Conservation (phyloP, 2,329 filamentous ascomycete genomes). For the Aspergillus sp. region DNA sequence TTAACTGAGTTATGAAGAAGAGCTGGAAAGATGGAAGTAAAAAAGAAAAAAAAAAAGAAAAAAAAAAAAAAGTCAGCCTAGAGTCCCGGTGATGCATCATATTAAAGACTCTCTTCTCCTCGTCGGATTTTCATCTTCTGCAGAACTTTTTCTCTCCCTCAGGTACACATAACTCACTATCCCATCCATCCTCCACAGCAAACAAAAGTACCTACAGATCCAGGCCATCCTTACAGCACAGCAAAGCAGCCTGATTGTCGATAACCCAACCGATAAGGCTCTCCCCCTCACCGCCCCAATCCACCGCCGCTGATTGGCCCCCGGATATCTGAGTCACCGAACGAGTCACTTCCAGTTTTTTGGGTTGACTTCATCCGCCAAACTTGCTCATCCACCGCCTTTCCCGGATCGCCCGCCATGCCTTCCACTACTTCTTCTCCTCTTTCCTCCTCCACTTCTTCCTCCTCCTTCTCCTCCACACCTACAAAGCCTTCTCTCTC, state of each 20-base stretch:
- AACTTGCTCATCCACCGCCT: too few species aligned
- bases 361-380: conserved; percentile 19
- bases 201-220: too few species aligned
- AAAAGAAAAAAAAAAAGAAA: conserved; percentile 2
- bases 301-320: conserved; percentile 20
- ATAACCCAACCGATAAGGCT: too few species aligned
- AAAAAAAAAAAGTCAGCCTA: conserved; percentile 6
- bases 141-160: too few species aligned
- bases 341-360: conserved; percentile 21
- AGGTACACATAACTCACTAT: too few species aligned
- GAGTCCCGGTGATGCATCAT: too few species aligned
- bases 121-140: too few species aligned
- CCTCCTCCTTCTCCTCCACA: conserved; percentile 21
- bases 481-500: conserved; percentile 32
- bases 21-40: not conserved
- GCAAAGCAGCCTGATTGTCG: too few species aligned
- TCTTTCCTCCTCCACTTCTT: conserved; percentile 11
- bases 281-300: conserved; percentile 21
- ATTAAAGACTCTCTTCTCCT: too few species aligned
- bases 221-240: too few species aligned
- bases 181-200: too few species aligned
- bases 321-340: conserved; percentile 26
- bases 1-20: too few species aligned
- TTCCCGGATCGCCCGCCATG: conserved; percentile 19
- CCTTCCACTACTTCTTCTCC: conserved; percentile 14